Conservation (phyloP, 495 filamentous ascomycete species). For the Lophiotrema nucula region DNA sequence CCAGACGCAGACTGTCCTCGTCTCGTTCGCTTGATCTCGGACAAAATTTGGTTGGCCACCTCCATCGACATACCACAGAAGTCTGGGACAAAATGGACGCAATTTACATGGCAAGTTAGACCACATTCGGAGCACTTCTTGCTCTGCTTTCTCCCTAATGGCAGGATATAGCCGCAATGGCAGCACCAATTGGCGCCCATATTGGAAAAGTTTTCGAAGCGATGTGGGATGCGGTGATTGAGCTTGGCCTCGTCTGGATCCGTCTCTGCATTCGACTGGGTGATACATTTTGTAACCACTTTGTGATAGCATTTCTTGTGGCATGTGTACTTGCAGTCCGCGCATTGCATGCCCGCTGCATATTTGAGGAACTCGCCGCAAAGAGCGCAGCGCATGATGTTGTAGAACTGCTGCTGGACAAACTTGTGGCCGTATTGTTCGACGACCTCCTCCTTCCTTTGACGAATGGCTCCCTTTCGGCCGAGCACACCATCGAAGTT, state of each 20-base stretch:
- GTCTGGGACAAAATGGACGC: slow-evolving; percentile 93
- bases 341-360: slow-evolving; percentile 97
- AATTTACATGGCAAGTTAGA: slow-evolving; percentile 86
- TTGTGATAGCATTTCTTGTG: slow-evolving; percentile 94
- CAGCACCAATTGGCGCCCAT: slow-evolving; percentile 99
- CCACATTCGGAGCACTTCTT: slow-evolving; percentile 94
- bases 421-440: slow-evolving; percentile 99
- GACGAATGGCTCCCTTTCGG: slow-evolving; percentile 92
- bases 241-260: slow-evolving; percentile 99
- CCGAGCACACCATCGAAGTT: slow-evolving; percentile 85
- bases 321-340: slow-evolving; percentile 99
- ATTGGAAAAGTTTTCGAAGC: slow-evolving; percentile 91
- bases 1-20: slow-evolving; percentile 48
- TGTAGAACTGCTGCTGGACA: slow-evolving; percentile 96
- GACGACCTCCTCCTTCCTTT: slow-evolving; percentile 94
- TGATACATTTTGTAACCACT: slow-evolving; percentile 99
- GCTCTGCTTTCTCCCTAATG: slow-evolving; percentile 89
- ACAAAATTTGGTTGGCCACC: slow-evolving; percentile 87
- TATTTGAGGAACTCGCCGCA: slow-evolving; percentile 99
- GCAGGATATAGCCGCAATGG: slow-evolving; percentile 97
- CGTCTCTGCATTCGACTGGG: slow-evolving; percentile 95
- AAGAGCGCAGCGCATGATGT: slow-evolving; percentile 99
- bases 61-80: slow-evolving; percentile 99
- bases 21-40: slow-evolving; percentile 62
- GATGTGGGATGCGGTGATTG: slow-evolving; percentile 98